Conservation (phyloP, 129 eudicot genomes). For the Cynara cardunculus region DNA sequence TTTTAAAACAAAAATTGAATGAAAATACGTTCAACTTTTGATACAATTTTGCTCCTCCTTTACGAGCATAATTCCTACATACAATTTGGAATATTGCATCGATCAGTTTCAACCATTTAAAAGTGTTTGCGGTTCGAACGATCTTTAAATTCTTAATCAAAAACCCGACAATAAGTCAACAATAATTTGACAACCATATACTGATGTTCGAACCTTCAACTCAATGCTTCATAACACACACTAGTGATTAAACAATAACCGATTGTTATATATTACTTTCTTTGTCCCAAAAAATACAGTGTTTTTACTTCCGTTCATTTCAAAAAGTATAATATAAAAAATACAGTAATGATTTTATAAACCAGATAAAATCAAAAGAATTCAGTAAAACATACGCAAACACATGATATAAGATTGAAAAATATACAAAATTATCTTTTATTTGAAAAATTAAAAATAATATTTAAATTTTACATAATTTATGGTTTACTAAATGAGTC, state of each 20-base stretch:
- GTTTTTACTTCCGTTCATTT: background rate
- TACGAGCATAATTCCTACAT: too few relatives aligned
- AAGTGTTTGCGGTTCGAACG: too few relatives aligned
- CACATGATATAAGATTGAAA: too few relatives aligned
- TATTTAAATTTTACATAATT: background rate
- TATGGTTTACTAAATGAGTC: background rate
- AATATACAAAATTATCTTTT: too few relatives aligned
- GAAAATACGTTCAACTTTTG: background rate
- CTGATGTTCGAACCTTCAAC: background rate
- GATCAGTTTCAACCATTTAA: background rate
- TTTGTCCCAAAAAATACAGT: background rate
- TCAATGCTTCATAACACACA: too few relatives aligned
- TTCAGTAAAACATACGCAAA: too few relatives aligned
- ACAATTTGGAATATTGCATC: too few relatives aligned
- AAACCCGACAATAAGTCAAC: background rate
- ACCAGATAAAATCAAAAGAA: too few relatives aligned
- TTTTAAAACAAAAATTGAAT: background rate
- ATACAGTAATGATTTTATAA: too few relatives aligned
- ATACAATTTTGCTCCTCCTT: background rate
- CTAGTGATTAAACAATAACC: background rate
- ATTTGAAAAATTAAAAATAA: too few relatives aligned
- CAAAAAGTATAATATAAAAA: background rate
- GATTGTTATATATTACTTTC: background rate
- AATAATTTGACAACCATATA: background rate
- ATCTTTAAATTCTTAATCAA: too few relatives aligned